A percentile compares a stretch with the other conserved stretches of the same genome.
Evolutionary conservation across 352 stramenopile species (phyloP).

Genomic region (Pythium periplocum): DNA sequence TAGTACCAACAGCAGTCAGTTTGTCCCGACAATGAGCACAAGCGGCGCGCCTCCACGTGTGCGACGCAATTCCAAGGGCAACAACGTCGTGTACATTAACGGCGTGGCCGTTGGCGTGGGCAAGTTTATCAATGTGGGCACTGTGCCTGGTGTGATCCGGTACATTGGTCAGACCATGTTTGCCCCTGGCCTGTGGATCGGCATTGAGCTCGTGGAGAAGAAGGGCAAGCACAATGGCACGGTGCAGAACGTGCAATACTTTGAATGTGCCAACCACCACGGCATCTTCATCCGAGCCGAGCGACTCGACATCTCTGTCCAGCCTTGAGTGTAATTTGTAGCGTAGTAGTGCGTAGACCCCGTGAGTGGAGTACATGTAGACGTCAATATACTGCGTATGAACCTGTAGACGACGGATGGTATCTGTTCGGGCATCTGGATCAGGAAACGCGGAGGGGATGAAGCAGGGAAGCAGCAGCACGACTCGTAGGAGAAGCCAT

Average conservation of each 20-base stretch:
- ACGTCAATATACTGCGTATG: constrained; percentile 1
- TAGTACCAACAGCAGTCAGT: constrained; percentile 6
- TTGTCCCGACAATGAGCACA: constrained; percentile 2
- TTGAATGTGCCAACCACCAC: constrained; percentile 43
- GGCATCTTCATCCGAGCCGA: constrained; percentile 71
- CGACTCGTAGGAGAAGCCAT: neutral
- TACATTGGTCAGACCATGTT: constrained; percentile 68
- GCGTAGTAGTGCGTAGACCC: too few relatives aligned
- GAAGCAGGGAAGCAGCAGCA: too few relatives aligned
- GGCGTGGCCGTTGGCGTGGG: constrained; percentile 35
- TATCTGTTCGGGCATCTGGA: too few relatives aligned
- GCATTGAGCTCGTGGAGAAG: constrained; percentile 55
- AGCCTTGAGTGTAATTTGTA: too few relatives aligned
- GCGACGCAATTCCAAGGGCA: constrained; percentile 36
- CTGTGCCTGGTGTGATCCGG: constrained; percentile 53
- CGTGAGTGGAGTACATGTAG: too few relatives aligned
- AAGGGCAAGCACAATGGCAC: constrained; percentile 65
- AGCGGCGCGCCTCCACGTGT: constrained; percentile 1
- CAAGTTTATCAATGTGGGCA: constrained; percentile 51
- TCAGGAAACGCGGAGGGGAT: too few relatives aligned
- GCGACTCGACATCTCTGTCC: constrained; percentile 30
- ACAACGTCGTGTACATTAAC: constrained; percentile 34
- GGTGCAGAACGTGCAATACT: constrained; percentile 47
- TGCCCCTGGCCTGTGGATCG: constrained; percentile 58
- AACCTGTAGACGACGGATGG: too few relatives aligned